Evolutionary conservation across 176 grass and related monocot species (phyloP), one percentile per base, ranked within the genome.

Genomic region (Puya raimondii): DNA sequence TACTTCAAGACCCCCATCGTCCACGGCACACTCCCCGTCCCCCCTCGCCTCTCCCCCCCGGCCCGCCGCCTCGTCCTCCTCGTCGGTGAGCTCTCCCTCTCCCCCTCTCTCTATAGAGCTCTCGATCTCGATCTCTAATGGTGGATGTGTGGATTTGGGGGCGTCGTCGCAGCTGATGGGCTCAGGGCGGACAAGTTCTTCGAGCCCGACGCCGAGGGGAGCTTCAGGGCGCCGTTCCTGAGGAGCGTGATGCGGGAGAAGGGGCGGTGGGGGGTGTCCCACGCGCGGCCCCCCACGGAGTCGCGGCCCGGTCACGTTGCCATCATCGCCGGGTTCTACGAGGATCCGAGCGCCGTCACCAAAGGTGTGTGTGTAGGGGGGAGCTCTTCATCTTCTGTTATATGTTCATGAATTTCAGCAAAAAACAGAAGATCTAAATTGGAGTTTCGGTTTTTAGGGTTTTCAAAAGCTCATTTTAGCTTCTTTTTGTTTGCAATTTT

Each of bases 1-100:
- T 91, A 96, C 92, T 96, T 96, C 86, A 96, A 96, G 79, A 84
- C 82, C 51, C 92, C 88, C 70, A 89, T 96, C 76, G 88, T 96
- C 51, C 92, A 96, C 61, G 92, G 88, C 79, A 96, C 91, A 86
- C 42, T 57, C 69, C 92, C 88, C 56, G 92, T 89, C 59, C 86
- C 81, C 54, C 92, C 85, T 68, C 79, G 80, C 49, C 51, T 91
- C 63, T 77, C 83, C 26, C 72, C 92, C 0, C 88, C 92, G 8
- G 92, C 92, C 70, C 86, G 82, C 64, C 92, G 88, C 76, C 86
- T 96, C 51, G 86, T 96, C 67, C 92, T 96, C 78, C 66, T 96
- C 27, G 88, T 96, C 15, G 91, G 91, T 91, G 50, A 63, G 83
- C 63, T 17, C 6, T 68, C 47, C 21, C 15, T 0, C 68, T 53